Percentiles rank a stretch among this genome's conserved stretches.
phyloP scores from a whole-genome alignment of 331 rosid genomes.

The Stylosanthes scabra region DNA sequence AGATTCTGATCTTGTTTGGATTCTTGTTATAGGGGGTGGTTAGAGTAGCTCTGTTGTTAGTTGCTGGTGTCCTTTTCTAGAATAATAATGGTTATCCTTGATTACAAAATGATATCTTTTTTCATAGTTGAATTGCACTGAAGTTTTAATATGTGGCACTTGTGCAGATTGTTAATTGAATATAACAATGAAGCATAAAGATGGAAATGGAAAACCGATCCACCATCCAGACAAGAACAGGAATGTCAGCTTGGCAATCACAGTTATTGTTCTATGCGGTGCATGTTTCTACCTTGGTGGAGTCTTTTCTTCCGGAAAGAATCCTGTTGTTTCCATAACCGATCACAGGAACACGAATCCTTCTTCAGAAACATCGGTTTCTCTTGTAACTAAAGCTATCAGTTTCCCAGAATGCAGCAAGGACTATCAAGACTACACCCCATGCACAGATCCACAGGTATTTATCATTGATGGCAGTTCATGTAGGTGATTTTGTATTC shows the following conservation, averaged over 20 bases:
- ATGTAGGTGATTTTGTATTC: slow-evolving; percentile 5
- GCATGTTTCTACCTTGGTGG: slow-evolving; percentile 93
- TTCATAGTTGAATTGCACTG: slow-evolving; percentile 14
- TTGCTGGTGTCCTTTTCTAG: neutral
- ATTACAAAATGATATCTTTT: slow-evolving; percentile 1
- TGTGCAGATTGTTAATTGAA: slow-evolving; percentile 56
- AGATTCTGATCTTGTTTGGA: neutral
- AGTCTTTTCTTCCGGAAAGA: slow-evolving; percentile 61
- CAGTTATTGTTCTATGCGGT: slow-evolving; percentile 68
- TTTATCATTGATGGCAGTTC: slow-evolving; percentile 38
- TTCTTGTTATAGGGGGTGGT: slow-evolving; percentile 8
- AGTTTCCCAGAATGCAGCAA: slow-evolving; percentile 69
- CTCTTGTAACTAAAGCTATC: slow-evolving; percentile 61
- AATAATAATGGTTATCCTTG: slow-evolving; percentile 6
- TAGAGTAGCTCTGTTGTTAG: slow-evolving; percentile 32
- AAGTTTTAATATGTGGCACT: slow-evolving; percentile 27
- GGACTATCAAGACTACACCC: slow-evolving; percentile 91
- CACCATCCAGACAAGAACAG: slow-evolving; percentile 56
- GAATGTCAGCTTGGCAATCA: slow-evolving; percentile 56
- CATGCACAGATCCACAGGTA: slow-evolving; percentile 99
- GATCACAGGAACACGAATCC: slow-evolving; percentile 50
- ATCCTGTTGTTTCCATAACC: slow-evolving; percentile 38
- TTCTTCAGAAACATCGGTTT: slow-evolving; percentile 49
- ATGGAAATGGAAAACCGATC: slow-evolving; percentile 89
- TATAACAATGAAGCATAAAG: slow-evolving; percentile 82